Conservation (phyloP, 2,329 filamentous ascomycete species). For the Conoideocrella luteorostrata region DNA sequence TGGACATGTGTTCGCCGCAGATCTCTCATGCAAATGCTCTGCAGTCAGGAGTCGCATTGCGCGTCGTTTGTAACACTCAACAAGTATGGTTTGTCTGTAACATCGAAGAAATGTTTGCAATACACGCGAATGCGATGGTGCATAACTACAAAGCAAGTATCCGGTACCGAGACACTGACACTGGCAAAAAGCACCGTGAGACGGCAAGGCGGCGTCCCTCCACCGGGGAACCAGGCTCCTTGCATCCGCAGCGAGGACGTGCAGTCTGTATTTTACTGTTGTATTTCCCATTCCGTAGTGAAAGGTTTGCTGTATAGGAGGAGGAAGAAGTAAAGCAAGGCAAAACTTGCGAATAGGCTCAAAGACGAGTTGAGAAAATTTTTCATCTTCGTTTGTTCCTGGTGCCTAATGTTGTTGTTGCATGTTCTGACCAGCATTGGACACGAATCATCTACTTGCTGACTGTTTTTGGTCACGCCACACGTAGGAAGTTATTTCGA, state of each 20-base stretch:
- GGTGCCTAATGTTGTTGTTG: conserved; percentile 2
- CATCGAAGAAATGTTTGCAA: too few relatives aligned
- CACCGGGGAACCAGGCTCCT: conserved; percentile 2
- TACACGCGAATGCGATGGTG: too few relatives aligned
- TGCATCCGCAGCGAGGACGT: conserved; percentile 4
- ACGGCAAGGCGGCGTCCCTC: background rate
- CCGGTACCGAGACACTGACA: background rate
- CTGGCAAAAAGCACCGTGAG: background rate
- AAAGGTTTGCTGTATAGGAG: background rate
- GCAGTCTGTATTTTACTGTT: too few relatives aligned
- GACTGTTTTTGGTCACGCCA: background rate
- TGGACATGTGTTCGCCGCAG: background rate
- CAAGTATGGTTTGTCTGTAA: too few relatives aligned
- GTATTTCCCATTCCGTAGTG: too few relatives aligned
- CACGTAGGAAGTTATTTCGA: background rate
- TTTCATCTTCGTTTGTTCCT: conserved; percentile 1
- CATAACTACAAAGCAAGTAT: background rate
- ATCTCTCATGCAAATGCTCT: conserved; percentile 1
- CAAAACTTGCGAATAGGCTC: background rate
- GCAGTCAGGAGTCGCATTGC: background rate
- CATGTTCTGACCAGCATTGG: background rate
- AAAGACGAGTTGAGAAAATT: background rate
- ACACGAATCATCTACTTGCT: background rate
- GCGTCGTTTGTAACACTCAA: background rate
- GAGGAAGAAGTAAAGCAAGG: background rate